Evolutionary conservation across 139 green algal species (phyloP), one percentile per base, ranked within the genome.

Genomic region (Penium margaritaceum): DNA sequence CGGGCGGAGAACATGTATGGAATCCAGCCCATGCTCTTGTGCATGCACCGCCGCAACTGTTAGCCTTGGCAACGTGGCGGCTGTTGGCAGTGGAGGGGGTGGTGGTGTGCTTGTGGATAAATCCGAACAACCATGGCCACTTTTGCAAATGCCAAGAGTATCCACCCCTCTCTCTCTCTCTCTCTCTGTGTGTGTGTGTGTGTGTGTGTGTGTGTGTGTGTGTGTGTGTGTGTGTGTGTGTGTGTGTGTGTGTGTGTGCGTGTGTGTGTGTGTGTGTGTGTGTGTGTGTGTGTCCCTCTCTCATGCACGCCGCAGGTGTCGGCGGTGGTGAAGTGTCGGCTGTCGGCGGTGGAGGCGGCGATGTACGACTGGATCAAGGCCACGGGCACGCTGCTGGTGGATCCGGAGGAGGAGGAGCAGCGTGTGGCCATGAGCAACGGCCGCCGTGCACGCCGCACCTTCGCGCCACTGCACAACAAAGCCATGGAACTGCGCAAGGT

Each of bases 401-500:
- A 95, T 81, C 89, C 88, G 3, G 62, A 70, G 34, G 77, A 86
- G 34, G 79, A 84, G n/a, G 63, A 80, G 15, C 55, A 34, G 58
- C 58, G 77, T 21, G n/a, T 81, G 29, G 74, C 43, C 5, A 37
- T 14, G 35, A 61, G 33, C 19, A 43, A n/a, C 19, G 29, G n/a
- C 3, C 30, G 35, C 27, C 24, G 67, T 21, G 5, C 9, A 15
- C 19, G 30, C 38, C 61, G 70, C 29, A 24, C 64, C 30, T 77
- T 72, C 44, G 70, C 84, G 9, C 77, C 88, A 14, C 85, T 97
- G 30, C 90, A 95, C 72, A 97, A 97, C 83, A 90, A 89, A 75
- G 89, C 86, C 81, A 95, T 96, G 91, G 92, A 97, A 86, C 88
- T 96, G 70, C 86, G 91, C 60, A 97, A 97, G 87, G 88, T n/a